phyloP scores from a whole-genome alignment of 305 asterid species.

The Galium porrigens region DNA sequence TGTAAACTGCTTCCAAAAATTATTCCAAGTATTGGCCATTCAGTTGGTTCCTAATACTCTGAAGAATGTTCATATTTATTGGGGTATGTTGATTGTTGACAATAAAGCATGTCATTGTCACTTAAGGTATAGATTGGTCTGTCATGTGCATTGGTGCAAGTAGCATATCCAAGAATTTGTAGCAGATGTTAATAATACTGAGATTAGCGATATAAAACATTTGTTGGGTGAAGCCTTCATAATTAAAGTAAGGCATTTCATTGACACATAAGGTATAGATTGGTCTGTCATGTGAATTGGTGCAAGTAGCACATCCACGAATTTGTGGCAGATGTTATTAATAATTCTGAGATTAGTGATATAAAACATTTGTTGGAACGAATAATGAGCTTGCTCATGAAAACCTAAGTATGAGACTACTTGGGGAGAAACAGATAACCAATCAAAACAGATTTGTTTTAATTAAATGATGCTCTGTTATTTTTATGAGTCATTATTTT shows the following conservation, averaged over 20 bases:
- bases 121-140: not conserved
- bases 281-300: not conserved
- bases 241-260: not conserved
- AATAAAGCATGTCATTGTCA: not conserved
- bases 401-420: not conserved
- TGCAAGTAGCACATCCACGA: constrained; percentile 3
- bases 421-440: not conserved
- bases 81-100: constrained; percentile 13
- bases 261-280: not conserved
- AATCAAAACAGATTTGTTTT: not conserved
- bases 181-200: not conserved
- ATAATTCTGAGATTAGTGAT: not conserved
- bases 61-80: constrained; percentile 7
- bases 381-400: not conserved
- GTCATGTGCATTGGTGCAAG: not conserved
- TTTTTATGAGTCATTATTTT: too few relatives aligned
- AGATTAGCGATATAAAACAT: not conserved
- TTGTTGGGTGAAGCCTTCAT: not conserved
- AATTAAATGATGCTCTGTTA: not conserved
- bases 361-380: not conserved
- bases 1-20: constrained; percentile 68
- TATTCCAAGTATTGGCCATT: constrained; percentile 68
- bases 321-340: not conserved
- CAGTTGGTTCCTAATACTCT: constrained; percentile 35
- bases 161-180: constrained; percentile 4